Evolutionary conservation across 2,329 filamentous ascomycete genomes (phyloP), one percentile per base, ranked within the genome.

Genomic region (Chaetoscypha palmicola): DNA sequence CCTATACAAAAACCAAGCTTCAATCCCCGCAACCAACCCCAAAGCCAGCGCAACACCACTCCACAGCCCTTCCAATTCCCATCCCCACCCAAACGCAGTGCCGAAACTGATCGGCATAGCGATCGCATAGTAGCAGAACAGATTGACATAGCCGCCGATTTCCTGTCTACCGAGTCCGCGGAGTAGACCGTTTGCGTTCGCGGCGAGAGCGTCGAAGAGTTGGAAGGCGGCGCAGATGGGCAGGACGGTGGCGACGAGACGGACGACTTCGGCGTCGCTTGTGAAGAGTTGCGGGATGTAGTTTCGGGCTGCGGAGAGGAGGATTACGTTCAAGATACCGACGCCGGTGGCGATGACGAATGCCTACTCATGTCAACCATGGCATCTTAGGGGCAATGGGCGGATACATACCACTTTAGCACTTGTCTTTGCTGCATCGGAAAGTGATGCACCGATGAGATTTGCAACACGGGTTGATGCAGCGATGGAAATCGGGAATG

Each of bases 391-490:
- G n/a, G n/a, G n/a, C n/a, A n/a, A n/a, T n/a, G n/a, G n/a, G n/a
- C n/a, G n/a, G n/a, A 30, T 3, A 56, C 56, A 44, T 42, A 60
- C 58, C 21, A 95, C 89, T 63, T 77, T 81, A n/a, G 84, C 85
- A 1, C 84, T 84, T 2, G 78, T 84, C 60, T 82, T 87, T 12
- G 90, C 90, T 0, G 90, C 85, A 35, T 82, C 80, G 2, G 86
- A 81, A 9, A 96, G 73, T 1, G 82, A 83, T 0, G 91, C 90
- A 7, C 91, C 92, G 49, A 97, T 94, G 24, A 97, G 69, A 57
- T 96, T 97, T 14, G 90, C 91, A 11, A 96, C 79, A 1, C 91
- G 81, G 0, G 91, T 97, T 10, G 84, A 91, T 0, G 84, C 80
- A 2, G 91, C 90, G 46, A 97, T 91, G 23, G 83, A 86, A 48